phyloP scores from a whole-genome alignment of 805 yeast genomes.

The Nematodospora valgi region DNA sequence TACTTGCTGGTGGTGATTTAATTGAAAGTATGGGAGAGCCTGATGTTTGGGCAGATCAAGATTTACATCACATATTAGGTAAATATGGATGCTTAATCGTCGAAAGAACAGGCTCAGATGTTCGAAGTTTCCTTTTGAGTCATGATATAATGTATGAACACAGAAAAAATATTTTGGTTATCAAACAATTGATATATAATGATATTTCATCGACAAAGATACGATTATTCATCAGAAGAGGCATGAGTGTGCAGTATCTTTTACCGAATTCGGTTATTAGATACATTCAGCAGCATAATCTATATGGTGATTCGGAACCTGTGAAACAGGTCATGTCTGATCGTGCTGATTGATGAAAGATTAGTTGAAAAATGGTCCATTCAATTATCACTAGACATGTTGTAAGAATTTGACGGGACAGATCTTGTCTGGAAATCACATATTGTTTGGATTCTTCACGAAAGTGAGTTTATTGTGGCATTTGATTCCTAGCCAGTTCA shows the following conservation, averaged over 20 bases:
- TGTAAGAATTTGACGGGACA: not conserved
- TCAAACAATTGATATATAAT: constrained; percentile 93
- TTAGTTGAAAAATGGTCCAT: not conserved
- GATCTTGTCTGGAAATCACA: not conserved
- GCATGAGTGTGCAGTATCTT: constrained; percentile 94
- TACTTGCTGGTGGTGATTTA: constrained; percentile 95
- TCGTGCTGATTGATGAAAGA: constrained; percentile 22
- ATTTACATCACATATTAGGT: constrained; percentile 91
- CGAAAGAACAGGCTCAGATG: constrained; percentile 96
- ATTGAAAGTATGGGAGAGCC: constrained; percentile 99
- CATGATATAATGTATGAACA: constrained; percentile 99
- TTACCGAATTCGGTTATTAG: constrained; percentile 93
- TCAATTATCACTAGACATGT: not conserved
- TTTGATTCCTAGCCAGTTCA: no score
- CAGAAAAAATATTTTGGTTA: constrained; percentile 86
- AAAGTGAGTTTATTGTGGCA: no score
- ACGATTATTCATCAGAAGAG: constrained; percentile 84
- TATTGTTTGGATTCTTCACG: no score
- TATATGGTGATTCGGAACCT: constrained; percentile 89
- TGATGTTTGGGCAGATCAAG: constrained; percentile 97
- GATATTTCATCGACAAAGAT: constrained; percentile 96
- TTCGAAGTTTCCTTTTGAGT: constrained; percentile 81
- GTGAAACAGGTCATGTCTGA: constrained; percentile 75
- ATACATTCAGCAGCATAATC: constrained; percentile 87
- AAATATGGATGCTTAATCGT: constrained; percentile 95